These are phyloP conservation scores for Diplodia seriata DNA, from an alignment of 2,329 filamentous ascomycete species.

Conservation along the genomic window DNA sequence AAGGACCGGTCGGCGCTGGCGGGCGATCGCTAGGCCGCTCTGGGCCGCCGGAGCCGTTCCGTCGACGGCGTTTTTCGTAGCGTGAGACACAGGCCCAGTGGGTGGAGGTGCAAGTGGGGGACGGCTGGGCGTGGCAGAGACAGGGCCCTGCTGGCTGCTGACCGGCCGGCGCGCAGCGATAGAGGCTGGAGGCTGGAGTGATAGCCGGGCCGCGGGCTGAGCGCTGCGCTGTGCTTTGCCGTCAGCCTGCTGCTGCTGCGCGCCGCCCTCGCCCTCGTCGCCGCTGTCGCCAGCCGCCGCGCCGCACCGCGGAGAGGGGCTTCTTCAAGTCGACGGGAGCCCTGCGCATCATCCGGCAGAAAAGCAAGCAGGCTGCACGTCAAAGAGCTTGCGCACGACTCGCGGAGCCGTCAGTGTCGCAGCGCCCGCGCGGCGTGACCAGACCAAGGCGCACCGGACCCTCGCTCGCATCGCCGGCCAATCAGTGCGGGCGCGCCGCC, in stretches of 20 bases:
- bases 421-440: constrained; percentile 26
- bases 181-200: constrained; percentile 27
- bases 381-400: constrained; percentile 30
- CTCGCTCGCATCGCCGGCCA: constrained; percentile 28
- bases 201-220: neutral
- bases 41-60: constrained; percentile 21
- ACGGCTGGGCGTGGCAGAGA: constrained; percentile 28
- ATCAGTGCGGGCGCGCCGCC: constrained; percentile 27
- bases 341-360: constrained; percentile 29
- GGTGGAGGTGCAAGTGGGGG: constrained; percentile 26
- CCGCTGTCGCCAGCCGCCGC: neutral
- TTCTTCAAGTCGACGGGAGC: constrained; percentile 24
- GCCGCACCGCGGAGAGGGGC: constrained; percentile 2
- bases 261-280: constrained; percentile 4
- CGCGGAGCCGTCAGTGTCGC: constrained; percentile 28
- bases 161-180: constrained; percentile 26
- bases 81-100: constrained; percentile 27
- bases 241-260: neutral
- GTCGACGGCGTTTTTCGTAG: constrained; percentile 28
- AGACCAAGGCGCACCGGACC: constrained; percentile 27
- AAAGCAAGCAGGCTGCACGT: constrained; percentile 28
- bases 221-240: constrained; percentile 1
- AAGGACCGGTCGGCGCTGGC: constrained; percentile 28
- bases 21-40: constrained; percentile 24
- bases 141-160: constrained; percentile 27